Percentiles rank a stretch among this genome's conserved stretches.
Conservation (phyloP, 2,329 filamentous ascomycete species). For the Claviceps sorghi region DNA sequence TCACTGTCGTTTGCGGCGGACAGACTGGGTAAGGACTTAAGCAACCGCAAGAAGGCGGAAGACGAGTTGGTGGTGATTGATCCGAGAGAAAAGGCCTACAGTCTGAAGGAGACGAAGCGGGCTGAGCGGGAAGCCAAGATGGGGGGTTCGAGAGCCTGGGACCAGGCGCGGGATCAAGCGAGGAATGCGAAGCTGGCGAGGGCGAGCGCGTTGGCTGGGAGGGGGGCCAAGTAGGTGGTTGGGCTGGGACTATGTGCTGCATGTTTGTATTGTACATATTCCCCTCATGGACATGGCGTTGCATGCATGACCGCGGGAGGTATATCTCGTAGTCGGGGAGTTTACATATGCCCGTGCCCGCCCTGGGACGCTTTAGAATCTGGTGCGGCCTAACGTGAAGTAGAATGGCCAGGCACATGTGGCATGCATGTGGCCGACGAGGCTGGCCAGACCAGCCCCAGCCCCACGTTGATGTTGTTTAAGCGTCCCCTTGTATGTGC, state of each 20-base stretch:
- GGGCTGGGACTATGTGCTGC: neutral
- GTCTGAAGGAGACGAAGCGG: constrained; percentile 50
- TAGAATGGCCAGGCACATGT: neutral
- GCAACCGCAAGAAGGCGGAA: constrained; percentile 79
- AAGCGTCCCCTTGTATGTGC: neutral
- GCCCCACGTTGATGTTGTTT: neutral
- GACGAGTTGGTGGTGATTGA: constrained; percentile 90
- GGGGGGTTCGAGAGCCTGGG: constrained; percentile 43
- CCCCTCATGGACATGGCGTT: too few relatives aligned
- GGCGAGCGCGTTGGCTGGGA: constrained; percentile 37
- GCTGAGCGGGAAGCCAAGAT: constrained; percentile 40
- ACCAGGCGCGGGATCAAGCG: constrained; percentile 30
- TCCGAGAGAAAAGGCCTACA: constrained; percentile 66
- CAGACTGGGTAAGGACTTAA: constrained; percentile 78
- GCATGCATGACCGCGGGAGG: too few relatives aligned
- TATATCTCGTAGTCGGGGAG: too few relatives aligned
- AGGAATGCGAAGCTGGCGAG: constrained; percentile 42
- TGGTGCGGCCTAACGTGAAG: neutral
- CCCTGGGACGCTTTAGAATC: neutral
- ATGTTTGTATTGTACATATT: neutral
- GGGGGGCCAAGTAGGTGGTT: constrained; percentile 35
- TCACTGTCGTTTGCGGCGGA: constrained; percentile 77
- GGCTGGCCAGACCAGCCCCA: neutral
- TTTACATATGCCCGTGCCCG: too few relatives aligned
- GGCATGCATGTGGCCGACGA: neutral